Percentiles rank a stretch among this genome's conserved stretches.
Evolutionary conservation across 139 green algal species (phyloP).

Genomic region (Astrephomene gubernaculifera): DNA sequence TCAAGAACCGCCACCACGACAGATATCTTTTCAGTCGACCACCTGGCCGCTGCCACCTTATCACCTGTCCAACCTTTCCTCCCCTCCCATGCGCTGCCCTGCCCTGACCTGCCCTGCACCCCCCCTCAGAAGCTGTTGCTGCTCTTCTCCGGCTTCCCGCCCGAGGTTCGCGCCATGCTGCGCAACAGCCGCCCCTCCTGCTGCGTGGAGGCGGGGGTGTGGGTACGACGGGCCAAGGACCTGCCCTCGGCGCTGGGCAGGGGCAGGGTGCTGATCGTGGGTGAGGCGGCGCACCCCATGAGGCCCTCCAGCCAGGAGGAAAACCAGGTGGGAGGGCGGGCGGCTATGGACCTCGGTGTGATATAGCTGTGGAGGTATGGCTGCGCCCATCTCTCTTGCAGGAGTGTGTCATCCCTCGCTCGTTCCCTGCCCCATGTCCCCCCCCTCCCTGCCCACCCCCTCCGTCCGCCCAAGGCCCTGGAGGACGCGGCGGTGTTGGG

Average conservation of each 20-base stretch:
- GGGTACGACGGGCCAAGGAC: conserved; percentile 27
- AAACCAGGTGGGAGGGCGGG: conserved; percentile 15
- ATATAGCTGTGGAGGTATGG: neutral
- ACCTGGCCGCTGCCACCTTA: no score
- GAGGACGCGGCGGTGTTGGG: conserved; percentile 51
- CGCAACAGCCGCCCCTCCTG: conserved; percentile 9
- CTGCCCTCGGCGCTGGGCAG: conserved; percentile 49
- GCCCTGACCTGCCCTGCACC: no score
- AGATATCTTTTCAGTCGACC: no score
- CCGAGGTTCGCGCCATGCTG: conserved; percentile 38
- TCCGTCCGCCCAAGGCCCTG: conserved; percentile 18
- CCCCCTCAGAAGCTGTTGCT: conserved; percentile 18
- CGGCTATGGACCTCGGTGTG: neutral
- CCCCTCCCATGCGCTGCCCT: no score
- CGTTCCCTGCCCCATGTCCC: neutral
- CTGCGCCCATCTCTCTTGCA: no score
- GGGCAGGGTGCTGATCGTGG: conserved; percentile 48
- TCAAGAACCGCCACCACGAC: no score
- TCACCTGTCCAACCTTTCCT: no score
- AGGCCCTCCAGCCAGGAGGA: conserved; percentile 45
- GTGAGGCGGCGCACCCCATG: conserved; percentile 53
- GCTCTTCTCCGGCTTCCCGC: conserved; percentile 30
- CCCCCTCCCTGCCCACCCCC: neutral
- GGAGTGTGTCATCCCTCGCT: no score
- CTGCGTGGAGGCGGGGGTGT: conserved; percentile 15